phyloP scores from a whole-genome alignment of 345 rosid genomes.

The Eucalyptus sideroxylon region DNA sequence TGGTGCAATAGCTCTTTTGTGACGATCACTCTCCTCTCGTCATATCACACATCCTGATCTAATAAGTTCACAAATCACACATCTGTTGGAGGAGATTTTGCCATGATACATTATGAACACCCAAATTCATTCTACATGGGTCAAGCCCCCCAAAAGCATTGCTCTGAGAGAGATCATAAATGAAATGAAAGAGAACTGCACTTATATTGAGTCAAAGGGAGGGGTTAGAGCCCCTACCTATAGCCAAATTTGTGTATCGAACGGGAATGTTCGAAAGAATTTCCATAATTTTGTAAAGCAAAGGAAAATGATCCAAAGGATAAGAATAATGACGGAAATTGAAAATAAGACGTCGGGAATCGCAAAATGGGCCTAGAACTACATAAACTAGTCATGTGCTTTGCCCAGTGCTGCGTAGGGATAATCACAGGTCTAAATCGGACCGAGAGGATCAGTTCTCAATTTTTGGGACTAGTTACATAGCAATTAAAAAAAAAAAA shows the following conservation, averaged over 20 bases:
- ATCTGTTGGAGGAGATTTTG: background rate
- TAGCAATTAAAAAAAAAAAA: too few species aligned
- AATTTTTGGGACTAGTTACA: too few species aligned
- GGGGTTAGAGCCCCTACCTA: background rate
- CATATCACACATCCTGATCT: rapidly evolving
- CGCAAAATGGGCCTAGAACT: background rate
- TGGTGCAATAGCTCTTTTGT: rapidly evolving
- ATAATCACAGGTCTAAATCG: too few species aligned
- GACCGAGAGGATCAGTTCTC: rapidly evolving
- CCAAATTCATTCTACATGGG: background rate
- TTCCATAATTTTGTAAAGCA: background rate
- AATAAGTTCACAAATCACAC: background rate
- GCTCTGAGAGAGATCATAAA: background rate
- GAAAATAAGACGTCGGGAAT: background rate
- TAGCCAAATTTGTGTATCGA: background rate
- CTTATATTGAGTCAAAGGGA: background rate
- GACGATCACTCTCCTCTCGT: background rate
- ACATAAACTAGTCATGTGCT: background rate
- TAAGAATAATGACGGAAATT: background rate
- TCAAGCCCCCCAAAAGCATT: background rate
- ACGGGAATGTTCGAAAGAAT: background rate
- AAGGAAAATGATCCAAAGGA: background rate
- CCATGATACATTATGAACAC: background rate
- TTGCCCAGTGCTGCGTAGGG: background rate
- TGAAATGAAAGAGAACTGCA: background rate